Conservation (phyloP, 2,329 filamentous ascomycete genomes). For the Nothophoma quercina region DNA sequence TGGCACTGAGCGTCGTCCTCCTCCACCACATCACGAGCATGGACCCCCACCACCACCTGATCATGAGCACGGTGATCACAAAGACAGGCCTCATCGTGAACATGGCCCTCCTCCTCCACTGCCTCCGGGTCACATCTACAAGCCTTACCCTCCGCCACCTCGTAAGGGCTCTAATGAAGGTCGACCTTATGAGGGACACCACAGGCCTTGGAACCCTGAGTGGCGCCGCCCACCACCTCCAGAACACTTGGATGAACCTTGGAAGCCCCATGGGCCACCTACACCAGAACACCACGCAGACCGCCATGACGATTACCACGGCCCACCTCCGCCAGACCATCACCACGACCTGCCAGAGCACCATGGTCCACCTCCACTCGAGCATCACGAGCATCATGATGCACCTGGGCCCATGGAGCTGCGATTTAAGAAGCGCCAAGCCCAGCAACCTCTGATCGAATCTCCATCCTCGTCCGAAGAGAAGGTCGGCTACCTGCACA, state of each 20-base stretch:
- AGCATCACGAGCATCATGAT: neutral
- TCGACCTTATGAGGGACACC: neutral
- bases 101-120: slow-evolving; percentile 18
- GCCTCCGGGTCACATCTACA: slow-evolving; percentile 11
- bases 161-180: slow-evolving; percentile 5
- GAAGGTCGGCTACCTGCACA: slow-evolving; percentile 68
- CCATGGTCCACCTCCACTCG: neutral
- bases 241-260: too few relatives aligned
- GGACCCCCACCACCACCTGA: slow-evolving; percentile 3
- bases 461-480: neutral
- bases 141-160: slow-evolving; percentile 20
- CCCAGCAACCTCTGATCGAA: slow-evolving; percentile 12
- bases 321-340: neutral
- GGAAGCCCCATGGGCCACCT: too few relatives aligned
- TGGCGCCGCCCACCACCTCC: neutral
- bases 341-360: neutral
- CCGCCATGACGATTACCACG: too few relatives aligned
- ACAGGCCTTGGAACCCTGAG: neutral
- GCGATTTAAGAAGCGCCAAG: neutral
- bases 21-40: slow-evolving; percentile 3
- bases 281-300: too few relatives aligned
- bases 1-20: neutral
- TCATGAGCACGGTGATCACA: slow-evolving; percentile 3
- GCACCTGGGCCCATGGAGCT: neutral
- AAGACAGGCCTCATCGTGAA: neutral